Percentiles rank a stretch among this genome's conserved stretches.
phyloP scores from a whole-genome alignment of 805 yeast species.

The Saturnispora quitensis region DNA sequence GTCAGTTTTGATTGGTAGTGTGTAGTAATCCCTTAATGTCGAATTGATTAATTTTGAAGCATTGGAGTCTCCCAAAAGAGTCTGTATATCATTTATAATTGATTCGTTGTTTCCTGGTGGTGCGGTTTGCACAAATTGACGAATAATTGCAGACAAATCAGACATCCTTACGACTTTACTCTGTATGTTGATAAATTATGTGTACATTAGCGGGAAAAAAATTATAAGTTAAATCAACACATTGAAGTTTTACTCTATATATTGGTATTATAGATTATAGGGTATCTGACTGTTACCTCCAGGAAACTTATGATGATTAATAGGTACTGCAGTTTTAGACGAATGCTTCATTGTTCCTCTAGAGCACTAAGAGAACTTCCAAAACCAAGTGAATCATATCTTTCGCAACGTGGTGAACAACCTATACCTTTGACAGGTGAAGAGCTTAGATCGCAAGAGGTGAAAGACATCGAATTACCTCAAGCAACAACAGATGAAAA shows the following conservation, averaged over 20 bases:
- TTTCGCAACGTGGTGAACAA: slow-evolving; percentile 21
- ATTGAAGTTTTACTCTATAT: not conserved
- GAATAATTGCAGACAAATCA: slow-evolving; percentile 23
- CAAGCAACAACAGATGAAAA: slow-evolving; percentile 17
- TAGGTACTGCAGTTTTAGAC: not conserved
- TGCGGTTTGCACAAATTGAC: slow-evolving; percentile 36
- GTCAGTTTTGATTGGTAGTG: slow-evolving; percentile 7
- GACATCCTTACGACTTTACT: slow-evolving; percentile 7
- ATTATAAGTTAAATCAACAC: not conserved
- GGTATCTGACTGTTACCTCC: not conserved
- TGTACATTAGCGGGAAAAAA: not conserved
- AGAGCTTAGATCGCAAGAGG: slow-evolving; percentile 12
- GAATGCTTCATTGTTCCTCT: not conserved
- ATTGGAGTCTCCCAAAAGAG: slow-evolving; percentile 21
- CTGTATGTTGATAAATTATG: not conserved
- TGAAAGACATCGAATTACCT: slow-evolving; percentile 12
- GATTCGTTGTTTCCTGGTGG: slow-evolving; percentile 46
- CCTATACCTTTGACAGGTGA: slow-evolving; percentile 18
- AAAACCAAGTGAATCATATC: slow-evolving; percentile 20
- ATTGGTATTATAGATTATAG: not conserved
- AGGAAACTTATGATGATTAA: not conserved
- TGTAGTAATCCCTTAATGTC: slow-evolving; percentile 19
- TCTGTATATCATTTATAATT: slow-evolving; percentile 22
- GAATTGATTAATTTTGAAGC: slow-evolving; percentile 20
- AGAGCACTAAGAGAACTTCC: slow-evolving; percentile 8